phyloP scores from a whole-genome alignment of 2,329 filamentous ascomycete genomes.

The Cryphonectria nitschkei region DNA sequence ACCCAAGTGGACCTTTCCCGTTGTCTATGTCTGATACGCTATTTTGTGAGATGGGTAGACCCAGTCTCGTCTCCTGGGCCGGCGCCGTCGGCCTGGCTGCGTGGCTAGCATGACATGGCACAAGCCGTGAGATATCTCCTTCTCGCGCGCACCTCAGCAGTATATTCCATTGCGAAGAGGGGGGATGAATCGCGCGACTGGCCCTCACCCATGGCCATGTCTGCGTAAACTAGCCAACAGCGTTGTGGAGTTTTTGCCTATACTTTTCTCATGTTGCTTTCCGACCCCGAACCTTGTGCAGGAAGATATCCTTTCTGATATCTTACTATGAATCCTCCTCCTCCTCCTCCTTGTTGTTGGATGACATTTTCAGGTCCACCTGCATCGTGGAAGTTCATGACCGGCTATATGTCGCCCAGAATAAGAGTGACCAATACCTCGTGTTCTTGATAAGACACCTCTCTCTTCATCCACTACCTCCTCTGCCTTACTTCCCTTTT shows the following conservation, averaged over 20 bases:
- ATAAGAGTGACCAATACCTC: neutral
- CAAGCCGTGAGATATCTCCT: slow-evolving; percentile 7
- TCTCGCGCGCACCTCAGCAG: slow-evolving; percentile 8
- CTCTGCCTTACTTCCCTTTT: neutral
- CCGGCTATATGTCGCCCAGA: slow-evolving; percentile 1
- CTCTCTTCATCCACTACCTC: neutral
- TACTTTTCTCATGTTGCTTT: slow-evolving; percentile 24
- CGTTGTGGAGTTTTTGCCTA: neutral
- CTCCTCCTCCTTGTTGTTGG: slow-evolving; percentile 1
- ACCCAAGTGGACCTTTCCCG: neutral
- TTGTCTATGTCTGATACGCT: slow-evolving; percentile 10
- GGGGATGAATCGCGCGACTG: slow-evolving; percentile 15
- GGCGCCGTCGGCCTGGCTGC: slow-evolving; percentile 30
- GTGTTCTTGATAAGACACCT: neutral
- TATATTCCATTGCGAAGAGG: slow-evolving; percentile 3
- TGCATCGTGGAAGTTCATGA: slow-evolving; percentile 4
- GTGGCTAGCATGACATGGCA: slow-evolving; percentile 10
- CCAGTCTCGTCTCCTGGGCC: slow-evolving; percentile 1
- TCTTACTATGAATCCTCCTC: slow-evolving; percentile 5
- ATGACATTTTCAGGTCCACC: slow-evolving; percentile 5
- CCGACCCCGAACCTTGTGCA: neutral
- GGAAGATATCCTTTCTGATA: slow-evolving; percentile 10
- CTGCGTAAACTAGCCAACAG: slow-evolving; percentile 29
- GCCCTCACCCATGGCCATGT: slow-evolving; percentile 17
- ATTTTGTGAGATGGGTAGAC: slow-evolving; percentile 9